Base-by-base conservation (phyloP, 2,329 filamentous ascomycete genomes). In the Stemphylium vesicarium region DNA sequence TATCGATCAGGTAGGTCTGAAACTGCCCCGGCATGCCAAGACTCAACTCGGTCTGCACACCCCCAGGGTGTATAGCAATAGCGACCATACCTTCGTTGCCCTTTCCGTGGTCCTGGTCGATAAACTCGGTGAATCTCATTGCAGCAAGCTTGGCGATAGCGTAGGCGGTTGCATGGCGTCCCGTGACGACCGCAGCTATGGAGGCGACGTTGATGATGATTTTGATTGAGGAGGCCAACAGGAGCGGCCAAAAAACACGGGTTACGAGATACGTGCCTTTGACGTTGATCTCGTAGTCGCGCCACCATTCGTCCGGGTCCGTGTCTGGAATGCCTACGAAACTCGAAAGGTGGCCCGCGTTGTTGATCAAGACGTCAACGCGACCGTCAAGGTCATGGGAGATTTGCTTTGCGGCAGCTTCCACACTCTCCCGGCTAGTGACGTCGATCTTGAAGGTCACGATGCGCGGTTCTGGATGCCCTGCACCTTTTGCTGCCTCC, bases 131-230 rank as follows among this genome's bases (percentile, higher is more conserved):
- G 22, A 85, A 75, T 5, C 82, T 75, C 9, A 80, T 60, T 12
- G 82, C 57, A 3, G 82, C 83, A 22, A 84, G 71, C 62, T 85
- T 85, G 16, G 72, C 75, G 0, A 74, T 73, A 49, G 78, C 75
- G 56, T 85, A 86, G 4, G 74, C 72, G 1, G 56, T 50, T 3
- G 42, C 40, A 6, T 56, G 43, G 2, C 47, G 47, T 0, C 39
- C 4, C 2, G 47, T 15, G n/a, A 39, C 33, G 3, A 56, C 66
- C 61, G 3, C 78, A 73, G 77, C 81, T 0, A 81, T 73, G 31
- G 78, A 81, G 2, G 71, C 73, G 20, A 84, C 66, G 45, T 79
- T 81, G 55, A 85, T 69, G 22, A 85, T 70, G 10, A 58, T 53
- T 10, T 57, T 62, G 12, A 32, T 15, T 9, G 46, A 13, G 3